Evolutionary conservation across 768 basidiomycete genomes (phyloP).

Genomic region (Chalciporus piperatus): DNA sequence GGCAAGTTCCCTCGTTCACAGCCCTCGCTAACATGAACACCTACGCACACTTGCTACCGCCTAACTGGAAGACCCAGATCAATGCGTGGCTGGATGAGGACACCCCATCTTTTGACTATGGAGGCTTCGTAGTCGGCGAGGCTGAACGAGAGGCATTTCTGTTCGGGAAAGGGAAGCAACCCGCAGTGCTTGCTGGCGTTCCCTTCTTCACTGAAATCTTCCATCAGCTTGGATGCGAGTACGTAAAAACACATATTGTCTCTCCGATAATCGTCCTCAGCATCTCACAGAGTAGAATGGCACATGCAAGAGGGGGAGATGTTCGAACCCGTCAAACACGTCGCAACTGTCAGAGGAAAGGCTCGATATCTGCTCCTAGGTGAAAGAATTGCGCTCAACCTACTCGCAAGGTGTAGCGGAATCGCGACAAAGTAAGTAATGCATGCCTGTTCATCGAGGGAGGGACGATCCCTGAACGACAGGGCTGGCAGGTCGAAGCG

Average conservation of each 20-base stretch:
- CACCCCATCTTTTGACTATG: conserved; percentile 94
- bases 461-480: neutral
- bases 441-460: neutral
- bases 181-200: conserved; percentile 84
- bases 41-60: conserved; percentile 78
- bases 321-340: conserved; percentile 76
- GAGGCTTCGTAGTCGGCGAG: conserved; percentile 95
- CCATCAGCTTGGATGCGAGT: conserved; percentile 85
- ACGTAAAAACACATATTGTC: conserved; percentile 33
- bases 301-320: conserved; percentile 80
- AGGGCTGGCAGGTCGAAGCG: conserved; percentile 63
- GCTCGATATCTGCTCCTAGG: conserved; percentile 86
- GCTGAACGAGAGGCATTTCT: conserved; percentile 81
- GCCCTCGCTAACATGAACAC: conserved; percentile 15
- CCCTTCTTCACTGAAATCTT: conserved; percentile 97
- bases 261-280: neutral
- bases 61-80: conserved; percentile 86
- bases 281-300: conserved; percentile 79
- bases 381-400: conserved; percentile 89
- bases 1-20: neutral
- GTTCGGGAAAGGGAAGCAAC: conserved; percentile 81
- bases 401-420: conserved; percentile 92
- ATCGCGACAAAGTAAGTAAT: conserved; percentile 85
- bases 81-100: conserved; percentile 87
- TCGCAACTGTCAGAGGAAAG: conserved; percentile 90